Evolutionary conservation across 345 rosid species (phyloP), one percentile per base, ranked within the genome.

Genomic region (Euphorbia pulcherrima): DNA sequence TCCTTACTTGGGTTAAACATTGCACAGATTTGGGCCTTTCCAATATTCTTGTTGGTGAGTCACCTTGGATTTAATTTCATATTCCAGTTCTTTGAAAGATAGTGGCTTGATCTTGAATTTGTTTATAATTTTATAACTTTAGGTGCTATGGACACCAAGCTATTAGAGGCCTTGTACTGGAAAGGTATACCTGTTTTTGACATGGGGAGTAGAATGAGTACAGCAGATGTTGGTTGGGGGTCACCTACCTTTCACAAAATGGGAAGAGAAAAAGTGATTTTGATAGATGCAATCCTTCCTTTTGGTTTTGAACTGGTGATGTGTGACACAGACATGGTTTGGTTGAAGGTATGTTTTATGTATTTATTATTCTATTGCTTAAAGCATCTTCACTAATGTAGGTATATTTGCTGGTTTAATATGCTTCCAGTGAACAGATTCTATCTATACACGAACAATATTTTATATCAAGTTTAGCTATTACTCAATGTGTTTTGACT

Each of bases 301-400:
- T 89, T 72, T 72, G 99, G 99, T 58, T 83, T 63, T 67, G 99
- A 94, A 78, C 78, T 94, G 63, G 71, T 94, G 74, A 94, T 92
- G 99, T 94, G 99, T 40, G 99, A 94, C 71, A 89, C 99, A 24
- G 99, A 94, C 79, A 89, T 89, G 97, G 99, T 88, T 67, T 94
- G 99, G 99, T 77, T 94, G 69, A 94, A 94, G 97, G 99, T 94
- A 64, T 18, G 57, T 63, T 30, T 8, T 47, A 33, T 48, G 13
- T 40, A 26, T 60, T 29, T 40, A 29, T 9, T 53, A 21, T 28
- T 55, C 26, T 26, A 47, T 60, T 6, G 54, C 24, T 1, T 24
- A 33, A 8, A 51, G 54, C 30, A 70, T 61, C 28, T 26, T 27
- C 28, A 39, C 27, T 23, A 41, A 13, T 44, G 21, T 33, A 41